Evolutionary conservation across 768 basidiomycete genomes (phyloP), one percentile per base, ranked within the genome.

Genomic region (Collybia sp.): DNA sequence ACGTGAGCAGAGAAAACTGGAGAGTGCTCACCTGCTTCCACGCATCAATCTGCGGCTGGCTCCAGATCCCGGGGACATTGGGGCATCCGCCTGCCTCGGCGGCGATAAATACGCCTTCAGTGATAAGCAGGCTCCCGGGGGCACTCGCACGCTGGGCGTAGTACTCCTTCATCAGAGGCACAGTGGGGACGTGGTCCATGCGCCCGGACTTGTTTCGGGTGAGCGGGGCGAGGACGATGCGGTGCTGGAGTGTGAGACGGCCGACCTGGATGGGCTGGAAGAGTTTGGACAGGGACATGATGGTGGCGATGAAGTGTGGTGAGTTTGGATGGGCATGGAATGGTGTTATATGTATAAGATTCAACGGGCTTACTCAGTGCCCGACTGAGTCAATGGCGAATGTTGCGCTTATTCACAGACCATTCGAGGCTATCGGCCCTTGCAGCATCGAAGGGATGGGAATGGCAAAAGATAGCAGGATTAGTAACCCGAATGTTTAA

Each of bases 11-110:
- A 8, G 8, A 8, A 25, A 25, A 3, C 8, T 25, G 25, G 25
- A 37, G 38, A 40, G 33, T n/a, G 44, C 64, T 10, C 19, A 74
- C 75, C 58, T 65, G 55, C 53, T 76, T 79, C 82, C 81, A 84
- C 0, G 58, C 72, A 0, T 51, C 52, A 36, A 80, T 66, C 51
- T 83, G 81, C 13, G 71, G 73, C 3, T 63, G 57, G 8, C 54
- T 68, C 64, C 68, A 80, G 30, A 80, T 71, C 0, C 80, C 79
- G 0, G 80, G 79, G 1, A 69, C 62, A 47, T 68, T 53, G 3
- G 55, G 45, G 43, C 55, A 64, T 1, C 67, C 60, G 47, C 66
- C 52, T 45, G 64, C 61, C 30, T 50, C 35, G 15, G 37, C 58
- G 43, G 58, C 59, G 49, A 73, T 64, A 45, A 65, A 59, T 9